Evolutionary conservation across 495 filamentous ascomycete genomes (phyloP), one percentile per base, ranked within the genome.

Genomic region (Alectoria sarmentosa): DNA sequence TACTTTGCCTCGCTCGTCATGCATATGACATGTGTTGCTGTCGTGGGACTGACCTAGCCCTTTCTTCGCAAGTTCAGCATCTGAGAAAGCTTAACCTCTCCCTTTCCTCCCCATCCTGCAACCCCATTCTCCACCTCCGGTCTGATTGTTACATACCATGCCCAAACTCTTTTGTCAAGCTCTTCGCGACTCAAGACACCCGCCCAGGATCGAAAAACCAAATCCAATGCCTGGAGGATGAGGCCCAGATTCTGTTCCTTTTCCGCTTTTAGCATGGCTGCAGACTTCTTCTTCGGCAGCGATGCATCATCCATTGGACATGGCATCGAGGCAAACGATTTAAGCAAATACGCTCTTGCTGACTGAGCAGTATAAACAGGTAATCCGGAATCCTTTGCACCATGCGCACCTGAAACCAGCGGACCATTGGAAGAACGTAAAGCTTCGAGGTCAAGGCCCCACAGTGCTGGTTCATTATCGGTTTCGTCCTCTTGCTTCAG

Each of bases 61-160:
- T 75, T 79, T 69, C 83, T 76, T 67, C 82, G 80, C 63, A 92
- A 70, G 26, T 79, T 80, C 38, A 93, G 74, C 23, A 96, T 88
- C 60, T 87, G 81, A 13, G 73, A 72, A 13, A 96, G 71, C 69
- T 77, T 85, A 21, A 94, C 80, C 54, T 77, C 75, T 21, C 88
- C 88, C 72, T 92, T 92, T 28, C 87, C 88, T 19, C 90, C 90
- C 90, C 90, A 93, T 4, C 90, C 90, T 46, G 80, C 83, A 58
- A 81, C 83, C 2, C 90, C 90, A 57, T 76, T 74, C 62, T 88
- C 85, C 4, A 94, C 87, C 1, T 86, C 84, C 0, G 90, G 90
- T 58, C 90, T 76, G 11, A 92, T 87, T 34, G 79, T 80, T 3
- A 87, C 75, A 73, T 95, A 95, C 90, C 90, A 94, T 34, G 77